Base-by-base conservation (phyloP, 768 basidiomycete species). In the Leccinum subgranulosum region DNA sequence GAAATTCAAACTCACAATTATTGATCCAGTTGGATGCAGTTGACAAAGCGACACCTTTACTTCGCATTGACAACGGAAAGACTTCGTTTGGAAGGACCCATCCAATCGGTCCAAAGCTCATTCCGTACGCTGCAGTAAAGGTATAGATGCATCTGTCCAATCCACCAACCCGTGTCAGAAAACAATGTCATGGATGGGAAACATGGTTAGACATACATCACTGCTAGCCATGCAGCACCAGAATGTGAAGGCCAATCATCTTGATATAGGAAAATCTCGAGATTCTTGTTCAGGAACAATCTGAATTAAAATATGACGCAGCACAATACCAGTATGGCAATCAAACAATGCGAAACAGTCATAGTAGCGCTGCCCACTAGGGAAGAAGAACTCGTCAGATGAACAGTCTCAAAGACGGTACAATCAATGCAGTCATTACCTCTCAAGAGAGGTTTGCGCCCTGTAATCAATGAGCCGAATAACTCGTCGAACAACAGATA, bases 21-120 rank as follows among this genome's bases (percentile, higher is more conserved):
- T 92, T 92, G 25, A 82, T 64, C 91, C 91, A 93, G 62, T 90
- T 90, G n/a, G 87, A 89, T 3, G 90, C 87, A 2, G 92, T 93
- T 19, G 90, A 85, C 21, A 95, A 65, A 23, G 91, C 84, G 5
- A 94, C 92, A 49, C 93, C 93, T 66, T 86, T 86, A 62, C 88
- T 87, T 60, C 92, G 79, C 74, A 90, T 79, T 3, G 88, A 87
- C 1, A 90, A 74, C 1, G 92, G 84, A 66, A 93, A 92, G 2
- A 94, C 84, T 71, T 94, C 92, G 60, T 83, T 85, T 0, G 92
- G 88, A 8, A 94, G 80, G 2, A 92, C 84, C 92, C 92, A 94
- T 3, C 85, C 86, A 59, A 93, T 80, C 0, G 92, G 90, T 1
- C 91, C 91, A 60, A 88, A 84, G 31, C 86, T 88, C 39, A 86